Evolutionary conservation across 2,329 filamentous ascomycete genomes (phyloP).

Genomic region (Alternaria incomplexa): DNA sequence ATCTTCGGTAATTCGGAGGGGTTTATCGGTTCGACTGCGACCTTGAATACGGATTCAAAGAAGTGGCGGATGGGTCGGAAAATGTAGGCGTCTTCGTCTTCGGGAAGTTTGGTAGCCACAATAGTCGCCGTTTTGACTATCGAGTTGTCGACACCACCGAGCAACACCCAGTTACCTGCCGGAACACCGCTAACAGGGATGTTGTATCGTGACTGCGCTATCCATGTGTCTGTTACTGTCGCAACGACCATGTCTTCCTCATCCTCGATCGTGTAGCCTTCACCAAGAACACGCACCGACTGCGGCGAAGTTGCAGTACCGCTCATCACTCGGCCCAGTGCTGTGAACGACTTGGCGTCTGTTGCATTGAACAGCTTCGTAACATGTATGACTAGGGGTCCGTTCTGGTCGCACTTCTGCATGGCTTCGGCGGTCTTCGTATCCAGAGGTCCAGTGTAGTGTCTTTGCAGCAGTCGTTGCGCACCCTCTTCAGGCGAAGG

Average conservation of each 20-base stretch:
- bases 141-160: conserved; percentile 93
- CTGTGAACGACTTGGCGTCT: conserved; percentile 90
- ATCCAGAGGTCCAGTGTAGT: conserved; percentile 91
- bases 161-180: conserved; percentile 90
- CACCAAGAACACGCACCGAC: conserved; percentile 88
- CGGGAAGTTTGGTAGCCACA: conserved; percentile 77
- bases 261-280: conserved; percentile 94
- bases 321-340: conserved; percentile 90
- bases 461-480: conserved; percentile 76
- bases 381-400: conserved; percentile 87
- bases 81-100: conserved; percentile 92
- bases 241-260: conserved; percentile 96
- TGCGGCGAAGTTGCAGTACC: conserved; percentile 83
- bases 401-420: conserved; percentile 82
- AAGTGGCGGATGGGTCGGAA: conserved; percentile 94
- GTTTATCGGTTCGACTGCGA: conserved; percentile 97
- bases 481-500: conserved; percentile 85
- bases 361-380: conserved; percentile 91
- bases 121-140: conserved; percentile 98
- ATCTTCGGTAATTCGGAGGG: conserved; percentile 98
- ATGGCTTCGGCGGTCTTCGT: conserved; percentile 81
- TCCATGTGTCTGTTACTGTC: conserved; percentile 84
- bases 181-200: conserved; percentile 90
- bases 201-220: conserved; percentile 91
- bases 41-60: conserved; percentile 96